These are phyloP conservation scores for Kingdonia uniflora DNA, from an alignment of 164 flowering plant species.

Conservation along the genomic window DNA sequence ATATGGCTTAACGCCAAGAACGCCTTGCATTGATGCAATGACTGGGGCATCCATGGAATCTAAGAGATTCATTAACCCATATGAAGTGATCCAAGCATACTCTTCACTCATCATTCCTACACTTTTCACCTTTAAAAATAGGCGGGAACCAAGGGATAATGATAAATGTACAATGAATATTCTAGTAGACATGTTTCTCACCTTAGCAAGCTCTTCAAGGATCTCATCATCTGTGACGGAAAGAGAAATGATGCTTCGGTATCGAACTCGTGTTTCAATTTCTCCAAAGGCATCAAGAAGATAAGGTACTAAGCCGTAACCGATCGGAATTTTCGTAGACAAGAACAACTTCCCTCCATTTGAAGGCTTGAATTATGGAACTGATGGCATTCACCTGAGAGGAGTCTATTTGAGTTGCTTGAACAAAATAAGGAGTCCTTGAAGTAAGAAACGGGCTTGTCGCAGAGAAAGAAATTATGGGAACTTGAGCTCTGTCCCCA, in stretches of 20 bases:
- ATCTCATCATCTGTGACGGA: conserved; percentile 10
- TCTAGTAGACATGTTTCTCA: conserved; percentile 17
- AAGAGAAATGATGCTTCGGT: conserved; percentile 9
- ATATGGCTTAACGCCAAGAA: conserved; percentile 16
- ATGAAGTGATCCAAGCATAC: conserved; percentile 17
- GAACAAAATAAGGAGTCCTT: conserved; percentile 12
- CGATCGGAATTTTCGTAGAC: conserved; percentile 17
- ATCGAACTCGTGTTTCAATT: conserved; percentile 5
- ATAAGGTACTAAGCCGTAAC: conserved; percentile 11
- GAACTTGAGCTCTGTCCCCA: no score
- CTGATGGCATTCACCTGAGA: conserved; percentile 13
- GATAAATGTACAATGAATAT: conserved; percentile 20
- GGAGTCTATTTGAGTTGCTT: conserved; percentile 11
- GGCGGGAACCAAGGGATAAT: conserved; percentile 11
- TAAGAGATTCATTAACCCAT: conserved; percentile 11
- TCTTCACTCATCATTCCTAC: conserved; percentile 16
- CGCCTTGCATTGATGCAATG: conserved; percentile 21
- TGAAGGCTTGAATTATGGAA: conserved; percentile 11
- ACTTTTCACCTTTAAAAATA: conserved; percentile 8
- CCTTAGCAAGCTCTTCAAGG: conserved; percentile 13
- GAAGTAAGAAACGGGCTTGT: no score
- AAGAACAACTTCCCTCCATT: conserved; percentile 15
- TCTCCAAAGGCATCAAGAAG: conserved; percentile 16
- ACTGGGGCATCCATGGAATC: conserved; percentile 10
- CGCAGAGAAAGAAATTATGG: no score